These are phyloP conservation scores for Botrytis elliptica DNA, from an alignment of 2,329 filamentous ascomycete genomes.

Conservation along the genomic window DNA sequence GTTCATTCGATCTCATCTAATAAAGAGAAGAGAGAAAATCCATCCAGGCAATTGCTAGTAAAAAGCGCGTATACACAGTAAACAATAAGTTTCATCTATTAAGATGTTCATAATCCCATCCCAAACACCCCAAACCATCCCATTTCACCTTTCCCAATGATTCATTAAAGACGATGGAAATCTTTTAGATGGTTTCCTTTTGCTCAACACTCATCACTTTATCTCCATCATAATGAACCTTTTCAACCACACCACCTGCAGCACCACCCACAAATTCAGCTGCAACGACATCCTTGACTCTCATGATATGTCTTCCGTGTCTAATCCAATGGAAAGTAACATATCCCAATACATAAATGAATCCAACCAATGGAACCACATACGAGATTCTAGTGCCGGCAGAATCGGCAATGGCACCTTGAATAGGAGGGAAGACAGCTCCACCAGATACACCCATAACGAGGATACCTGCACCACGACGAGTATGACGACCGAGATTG, in stretches of 20 bases:
- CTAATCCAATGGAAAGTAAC: slow-evolving; percentile 39
- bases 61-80: not conserved
- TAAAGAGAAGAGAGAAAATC: not conserved
- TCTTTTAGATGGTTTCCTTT: slow-evolving; percentile 5
- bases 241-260: slow-evolving; percentile 29
- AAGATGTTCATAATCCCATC: not conserved
- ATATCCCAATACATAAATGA: slow-evolving; percentile 42
- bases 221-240: slow-evolving; percentile 27
- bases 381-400: slow-evolving; percentile 45
- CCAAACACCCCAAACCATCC: not conserved
- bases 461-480: slow-evolving; percentile 71
- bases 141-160: too few relatives aligned
- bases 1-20: not conserved
- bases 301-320: slow-evolving; percentile 38
- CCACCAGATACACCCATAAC: slow-evolving; percentile 71
- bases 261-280: slow-evolving; percentile 30
- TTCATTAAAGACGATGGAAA: not conserved
- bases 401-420: slow-evolving; percentile 63
- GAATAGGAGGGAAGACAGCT: slow-evolving; percentile 69
- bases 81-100: not conserved
- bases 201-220: not conserved
- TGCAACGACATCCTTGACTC: slow-evolving; percentile 36
- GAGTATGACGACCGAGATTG: slow-evolving; percentile 72
- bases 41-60: not conserved
- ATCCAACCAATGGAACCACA: slow-evolving; percentile 46